phyloP scores from a whole-genome alignment of 305 asterid genomes.

The Fraxinus xanthoxyloides region DNA sequence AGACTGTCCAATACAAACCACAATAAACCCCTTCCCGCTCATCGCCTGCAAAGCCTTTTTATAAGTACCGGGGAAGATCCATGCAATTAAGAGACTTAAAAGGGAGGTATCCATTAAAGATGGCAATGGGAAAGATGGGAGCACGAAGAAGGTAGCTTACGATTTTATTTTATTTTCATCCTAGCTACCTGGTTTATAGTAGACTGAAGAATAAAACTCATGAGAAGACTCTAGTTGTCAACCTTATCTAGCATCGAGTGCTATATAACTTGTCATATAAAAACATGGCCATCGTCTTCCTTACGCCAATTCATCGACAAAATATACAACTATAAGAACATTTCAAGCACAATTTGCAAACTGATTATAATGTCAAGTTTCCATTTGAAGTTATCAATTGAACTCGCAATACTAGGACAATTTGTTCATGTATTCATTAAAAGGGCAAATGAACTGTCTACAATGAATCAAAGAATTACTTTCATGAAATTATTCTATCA shows the following conservation, averaged over 20 bases:
- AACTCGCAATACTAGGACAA: background rate
- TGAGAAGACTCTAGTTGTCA: background rate
- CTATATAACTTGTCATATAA: background rate
- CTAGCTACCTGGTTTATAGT: background rate
- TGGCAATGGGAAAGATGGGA: background rate
- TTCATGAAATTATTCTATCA: conserved; percentile 19
- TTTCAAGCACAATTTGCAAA: background rate
- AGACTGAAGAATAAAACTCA: background rate
- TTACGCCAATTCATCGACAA: background rate
- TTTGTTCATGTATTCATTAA: background rate
- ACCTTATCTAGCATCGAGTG: background rate
- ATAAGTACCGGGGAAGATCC: background rate
- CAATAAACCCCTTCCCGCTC: background rate
- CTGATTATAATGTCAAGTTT: background rate
- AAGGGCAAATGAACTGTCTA: background rate
- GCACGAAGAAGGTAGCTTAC: background rate
- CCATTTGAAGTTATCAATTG: background rate
- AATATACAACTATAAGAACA: background rate
- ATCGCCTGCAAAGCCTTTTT: background rate
- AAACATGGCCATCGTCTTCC: background rate
- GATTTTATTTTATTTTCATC: background rate
- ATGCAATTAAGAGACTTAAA: background rate
- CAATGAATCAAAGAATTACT: conserved; percentile 12
- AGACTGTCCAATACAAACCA: background rate
- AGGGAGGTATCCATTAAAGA: background rate